Percentiles rank a stretch among this genome's conserved stretches.
Evolutionary conservation across 495 filamentous ascomycete genomes (phyloP).

Genomic region (Symbiotaphrina buchneri): DNA sequence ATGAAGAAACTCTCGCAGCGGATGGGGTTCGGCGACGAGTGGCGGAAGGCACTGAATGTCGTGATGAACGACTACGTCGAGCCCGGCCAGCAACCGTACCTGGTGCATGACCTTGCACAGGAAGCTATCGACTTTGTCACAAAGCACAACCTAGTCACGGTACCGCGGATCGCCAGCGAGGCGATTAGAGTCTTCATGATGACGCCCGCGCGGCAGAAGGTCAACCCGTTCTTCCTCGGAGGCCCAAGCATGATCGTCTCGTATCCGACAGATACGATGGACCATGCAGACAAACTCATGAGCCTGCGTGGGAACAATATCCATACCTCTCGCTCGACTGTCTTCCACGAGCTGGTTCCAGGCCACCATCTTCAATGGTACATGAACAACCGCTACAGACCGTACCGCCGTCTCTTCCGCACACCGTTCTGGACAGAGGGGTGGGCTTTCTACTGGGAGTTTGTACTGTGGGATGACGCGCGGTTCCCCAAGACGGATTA

Average conservation of each 20-base stretch:
- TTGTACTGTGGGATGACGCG: too few relatives aligned
- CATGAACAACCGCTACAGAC: too few relatives aligned
- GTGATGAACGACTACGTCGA: conserved; percentile 26
- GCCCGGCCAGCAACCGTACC: conserved; percentile 20
- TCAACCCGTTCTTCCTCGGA: conserved; percentile 29
- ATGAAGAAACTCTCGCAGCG: conserved; percentile 9
- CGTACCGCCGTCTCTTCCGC: too few relatives aligned
- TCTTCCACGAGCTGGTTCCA: too few relatives aligned
- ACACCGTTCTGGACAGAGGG: too few relatives aligned
- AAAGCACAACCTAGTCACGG: conserved; percentile 24
- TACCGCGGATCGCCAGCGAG: conserved; percentile 23
- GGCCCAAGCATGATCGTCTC: conserved; percentile 22
- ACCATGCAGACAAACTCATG: too few relatives aligned
- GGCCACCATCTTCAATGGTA: too few relatives aligned
- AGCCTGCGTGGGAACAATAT: too few relatives aligned
- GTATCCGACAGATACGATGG: conserved; percentile 24
- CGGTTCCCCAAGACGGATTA: too few relatives aligned
- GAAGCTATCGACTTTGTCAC: conserved; percentile 19
- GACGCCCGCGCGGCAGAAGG: conserved; percentile 20
- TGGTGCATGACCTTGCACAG: conserved; percentile 18
- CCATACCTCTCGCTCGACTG: too few relatives aligned
- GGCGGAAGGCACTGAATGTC: conserved; percentile 24
- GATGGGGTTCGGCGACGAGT: conserved; percentile 13
- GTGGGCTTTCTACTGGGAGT: too few relatives aligned
- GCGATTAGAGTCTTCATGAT: conserved; percentile 29